phyloP scores from a whole-genome alignment of 2,329 filamentous ascomycete genomes.

The Alternaria incomplexa region DNA sequence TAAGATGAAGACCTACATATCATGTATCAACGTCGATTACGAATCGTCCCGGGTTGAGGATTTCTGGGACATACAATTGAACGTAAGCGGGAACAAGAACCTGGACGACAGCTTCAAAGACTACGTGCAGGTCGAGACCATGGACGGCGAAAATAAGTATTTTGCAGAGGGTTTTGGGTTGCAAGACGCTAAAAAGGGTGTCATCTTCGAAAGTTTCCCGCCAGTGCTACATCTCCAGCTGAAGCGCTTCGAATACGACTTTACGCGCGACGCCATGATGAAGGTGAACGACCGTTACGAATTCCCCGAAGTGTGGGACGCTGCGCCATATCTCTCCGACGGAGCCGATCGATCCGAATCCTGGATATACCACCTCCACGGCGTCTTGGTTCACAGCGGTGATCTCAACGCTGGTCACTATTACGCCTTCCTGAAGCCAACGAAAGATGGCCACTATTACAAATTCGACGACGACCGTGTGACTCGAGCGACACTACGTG shows the following conservation, averaged over 20 bases:
- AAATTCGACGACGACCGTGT: slow-evolving; percentile 98
- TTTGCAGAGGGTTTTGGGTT: slow-evolving; percentile 90
- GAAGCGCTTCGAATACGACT: slow-evolving; percentile 97
- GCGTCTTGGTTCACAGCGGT: slow-evolving; percentile 94
- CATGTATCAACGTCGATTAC: slow-evolving; percentile 97
- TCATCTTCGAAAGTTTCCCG: slow-evolving; percentile 95
- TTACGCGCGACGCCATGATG: slow-evolving; percentile 96
- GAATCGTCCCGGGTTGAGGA: slow-evolving; percentile 95
- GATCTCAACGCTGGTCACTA: slow-evolving; percentile 98
- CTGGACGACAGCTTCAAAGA: slow-evolving; percentile 94
- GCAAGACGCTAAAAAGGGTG: slow-evolving; percentile 96
- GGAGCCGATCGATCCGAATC: slow-evolving; percentile 86
- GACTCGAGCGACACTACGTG: slow-evolving; percentile 87
- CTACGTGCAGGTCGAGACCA: slow-evolving; percentile 94
- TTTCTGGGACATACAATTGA: slow-evolving; percentile 98
- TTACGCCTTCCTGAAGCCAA: slow-evolving; percentile 91
- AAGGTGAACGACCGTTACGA: slow-evolving; percentile 96
- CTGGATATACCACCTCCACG: slow-evolving; percentile 91
- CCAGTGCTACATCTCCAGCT: slow-evolving; percentile 93
- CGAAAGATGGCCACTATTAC: slow-evolving; percentile 93
- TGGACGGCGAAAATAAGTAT: slow-evolving; percentile 98
- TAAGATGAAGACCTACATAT: slow-evolving; percentile 98
- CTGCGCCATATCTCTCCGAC: slow-evolving; percentile 83
- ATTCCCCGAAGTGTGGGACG: slow-evolving; percentile 83
- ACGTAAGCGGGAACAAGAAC: slow-evolving; percentile 91